These are phyloP conservation scores for Xylaria multiplex DNA, from an alignment of 2,329 filamentous ascomycete species.

Conservation along the genomic window DNA sequence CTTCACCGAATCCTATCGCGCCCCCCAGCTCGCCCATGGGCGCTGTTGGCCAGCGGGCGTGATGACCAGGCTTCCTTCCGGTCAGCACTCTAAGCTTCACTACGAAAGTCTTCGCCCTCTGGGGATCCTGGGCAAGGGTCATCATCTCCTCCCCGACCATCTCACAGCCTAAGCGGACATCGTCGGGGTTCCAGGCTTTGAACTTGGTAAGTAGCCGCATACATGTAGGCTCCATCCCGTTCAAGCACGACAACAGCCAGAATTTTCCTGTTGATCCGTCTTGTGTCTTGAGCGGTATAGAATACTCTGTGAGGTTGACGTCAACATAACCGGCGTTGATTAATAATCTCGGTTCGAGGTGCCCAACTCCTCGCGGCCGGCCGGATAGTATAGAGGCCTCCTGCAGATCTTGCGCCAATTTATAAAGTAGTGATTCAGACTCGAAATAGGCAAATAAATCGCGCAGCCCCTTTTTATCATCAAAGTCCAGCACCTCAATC, in stretches of 20 bases:
- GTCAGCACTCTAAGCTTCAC: conserved; percentile 61
- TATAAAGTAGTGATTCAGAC: conserved; percentile 57
- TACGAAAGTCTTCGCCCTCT: conserved; percentile 55
- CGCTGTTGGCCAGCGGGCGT: conserved; percentile 45
- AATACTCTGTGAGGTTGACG: conserved; percentile 58
- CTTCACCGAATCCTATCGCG: conserved; percentile 23
- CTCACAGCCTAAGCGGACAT: conserved; percentile 60
- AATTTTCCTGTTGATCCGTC: conserved; percentile 62
- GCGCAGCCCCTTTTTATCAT: conserved; percentile 55
- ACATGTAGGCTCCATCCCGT: conserved; percentile 60
- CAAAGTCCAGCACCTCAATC: conserved; percentile 66
- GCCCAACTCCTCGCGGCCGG: conserved; percentile 56
- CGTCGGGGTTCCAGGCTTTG: conserved; percentile 62
- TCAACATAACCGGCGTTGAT: conserved; percentile 63
- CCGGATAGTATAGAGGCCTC: conserved; percentile 58
- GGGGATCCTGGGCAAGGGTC: conserved; percentile 58
- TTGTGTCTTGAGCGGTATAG: conserved; percentile 59
- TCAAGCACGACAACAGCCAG: conserved; percentile 63
- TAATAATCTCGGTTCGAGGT: conserved; percentile 58
- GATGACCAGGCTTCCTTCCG: conserved; percentile 59
- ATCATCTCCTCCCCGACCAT: conserved; percentile 60
- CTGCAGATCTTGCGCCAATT: conserved; percentile 54
- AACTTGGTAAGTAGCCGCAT: conserved; percentile 63
- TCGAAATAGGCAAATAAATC: conserved; percentile 56
- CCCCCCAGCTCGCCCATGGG: conserved; percentile 39